Evolutionary conservation across 352 stramenopile species (phyloP).

Genomic region (Blastocystis sp.): DNA sequence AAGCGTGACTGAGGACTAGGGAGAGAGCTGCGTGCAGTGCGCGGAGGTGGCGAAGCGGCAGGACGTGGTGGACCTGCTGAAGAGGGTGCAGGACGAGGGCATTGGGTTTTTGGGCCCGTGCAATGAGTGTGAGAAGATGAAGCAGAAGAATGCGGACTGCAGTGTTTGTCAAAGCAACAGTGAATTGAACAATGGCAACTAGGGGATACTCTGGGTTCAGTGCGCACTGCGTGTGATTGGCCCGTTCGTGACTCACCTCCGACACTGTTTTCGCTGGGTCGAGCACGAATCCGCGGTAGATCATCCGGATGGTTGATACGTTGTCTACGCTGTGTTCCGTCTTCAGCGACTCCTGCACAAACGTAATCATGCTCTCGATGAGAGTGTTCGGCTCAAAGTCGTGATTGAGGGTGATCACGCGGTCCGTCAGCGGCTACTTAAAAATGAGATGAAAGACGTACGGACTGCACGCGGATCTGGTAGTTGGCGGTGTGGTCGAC

Average conservation of each 20-base stretch:
- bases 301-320: conserved; percentile 4
- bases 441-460: background rate
- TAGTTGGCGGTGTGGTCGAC: conserved; percentile 4
- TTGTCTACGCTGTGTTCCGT: conserved; percentile 8
- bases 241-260: background rate
- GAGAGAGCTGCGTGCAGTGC: conserved; percentile 16
- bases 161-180: conserved; percentile 49
- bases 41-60: conserved; percentile 25
- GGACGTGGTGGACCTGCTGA: conserved; percentile 34
- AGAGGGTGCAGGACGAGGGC: conserved; percentile 30
- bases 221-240: background rate
- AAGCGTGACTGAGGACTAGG: background rate
- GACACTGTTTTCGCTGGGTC: background rate
- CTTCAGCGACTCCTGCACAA: conserved; percentile 26
- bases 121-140: conserved; percentile 12
- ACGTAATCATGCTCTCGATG: conserved; percentile 2
- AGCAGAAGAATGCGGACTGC: background rate
- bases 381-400: background rate
- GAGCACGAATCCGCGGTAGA: conserved; percentile 51
- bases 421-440: conserved; percentile 28
- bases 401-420: background rate
- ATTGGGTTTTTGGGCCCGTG: conserved; percentile 24
- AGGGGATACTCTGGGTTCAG: conserved; percentile 61
- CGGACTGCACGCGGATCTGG: conserved; percentile 44
- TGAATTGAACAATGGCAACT: conserved; percentile 39